Evolutionary conservation across 495 filamentous ascomycete species (phyloP).

Genomic region (Penicillium roqueforti): DNA sequence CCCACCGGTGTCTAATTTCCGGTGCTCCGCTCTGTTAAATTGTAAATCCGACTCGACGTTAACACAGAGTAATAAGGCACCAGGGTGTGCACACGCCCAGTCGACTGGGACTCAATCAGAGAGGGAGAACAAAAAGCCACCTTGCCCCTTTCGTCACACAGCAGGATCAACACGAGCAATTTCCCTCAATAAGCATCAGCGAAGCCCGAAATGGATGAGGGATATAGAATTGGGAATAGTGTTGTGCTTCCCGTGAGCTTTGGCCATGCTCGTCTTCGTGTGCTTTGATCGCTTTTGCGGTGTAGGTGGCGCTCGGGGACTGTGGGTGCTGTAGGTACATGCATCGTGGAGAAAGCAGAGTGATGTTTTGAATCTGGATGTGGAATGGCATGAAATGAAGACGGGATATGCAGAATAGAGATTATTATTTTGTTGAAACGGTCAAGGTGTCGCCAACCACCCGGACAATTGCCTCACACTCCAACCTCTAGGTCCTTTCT

Average conservation of each 20-base stretch:
- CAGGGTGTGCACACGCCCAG: constrained; percentile 12
- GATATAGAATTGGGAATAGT: background rate
- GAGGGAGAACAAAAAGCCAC: background rate
- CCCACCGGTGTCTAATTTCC: background rate
- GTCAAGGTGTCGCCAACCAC: background rate
- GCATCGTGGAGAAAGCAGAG: background rate
- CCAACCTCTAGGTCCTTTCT: background rate
- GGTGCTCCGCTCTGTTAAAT: background rate
- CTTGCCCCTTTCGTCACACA: constrained; percentile 20
- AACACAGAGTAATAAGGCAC: constrained; percentile 20
- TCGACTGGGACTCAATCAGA: background rate
- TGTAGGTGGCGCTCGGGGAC: constrained; percentile 11
- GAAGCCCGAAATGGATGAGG: constrained; percentile 1
- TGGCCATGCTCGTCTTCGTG: background rate
- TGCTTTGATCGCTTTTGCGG: constrained; percentile 11
- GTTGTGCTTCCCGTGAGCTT: background rate
- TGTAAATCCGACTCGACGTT: constrained; percentile 14
- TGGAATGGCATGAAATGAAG: background rate
- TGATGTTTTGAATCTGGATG: background rate
- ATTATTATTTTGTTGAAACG: background rate
- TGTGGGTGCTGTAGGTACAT: constrained; percentile 1
- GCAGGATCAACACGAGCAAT: constrained; percentile 8
- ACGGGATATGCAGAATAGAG: background rate
- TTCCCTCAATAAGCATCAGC: constrained; percentile 1
- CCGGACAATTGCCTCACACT: background rate